Percentiles rank a stretch among this genome's conserved stretches.
Evolutionary conservation across 164 flowering plant genomes (phyloP).

Genomic region (grape (Vitis vinifera)): ASM3070453v1 NC_081822.1:5114501-5115000

Average conservation of each 20-base stretch:
- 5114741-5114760: too few species aligned
- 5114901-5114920: constrained; percentile 39
- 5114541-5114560: constrained; percentile 45
- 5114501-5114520: constrained; percentile 18
- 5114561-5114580: constrained; percentile 26
- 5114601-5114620: constrained; percentile 22
- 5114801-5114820: too few species aligned
- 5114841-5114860: too few species aligned
- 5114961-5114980: constrained; percentile 26
- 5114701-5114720: too few species aligned
- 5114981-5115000: constrained; percentile 9
- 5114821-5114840: too few species aligned
- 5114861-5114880: neutral
- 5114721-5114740: too few species aligned
- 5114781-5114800: too few species aligned
- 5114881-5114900: constrained; percentile 11
- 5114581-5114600: constrained; percentile 31
- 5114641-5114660: constrained; percentile 22
- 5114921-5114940: constrained; percentile 34
- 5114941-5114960: constrained; percentile 28
- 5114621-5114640: constrained; percentile 27
- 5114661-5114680: constrained; percentile 39
- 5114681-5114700: constrained; percentile 11
- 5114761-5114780: too few species aligned
- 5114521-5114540: constrained; percentile 46